phyloP scores from a whole-genome alignment of 163 green algal genomes.

The Volvox carteri region DNA sequence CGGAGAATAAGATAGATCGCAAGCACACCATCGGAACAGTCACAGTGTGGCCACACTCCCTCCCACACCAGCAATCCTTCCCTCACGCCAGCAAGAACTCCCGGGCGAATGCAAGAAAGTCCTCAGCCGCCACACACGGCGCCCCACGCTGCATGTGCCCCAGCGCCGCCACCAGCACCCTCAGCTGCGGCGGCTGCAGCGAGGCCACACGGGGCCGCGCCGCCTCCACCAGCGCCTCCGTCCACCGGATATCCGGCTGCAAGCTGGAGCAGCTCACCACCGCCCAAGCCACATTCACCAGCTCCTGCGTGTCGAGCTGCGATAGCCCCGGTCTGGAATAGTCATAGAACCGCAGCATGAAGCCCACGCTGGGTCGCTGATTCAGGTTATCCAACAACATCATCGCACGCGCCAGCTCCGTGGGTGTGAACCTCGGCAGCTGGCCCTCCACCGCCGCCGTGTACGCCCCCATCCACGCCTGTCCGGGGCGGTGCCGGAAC shows the following conservation, averaged over 20 bases:
- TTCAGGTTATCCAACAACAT: slow-evolving; percentile 53
- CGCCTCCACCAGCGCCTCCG: slow-evolving; percentile 26
- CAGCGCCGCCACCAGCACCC: slow-evolving; percentile 38
- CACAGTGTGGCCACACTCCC: no score
- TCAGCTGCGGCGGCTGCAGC: slow-evolving; percentile 30
- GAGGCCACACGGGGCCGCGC: slow-evolving; percentile 26
- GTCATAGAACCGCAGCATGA: slow-evolving; percentile 49
- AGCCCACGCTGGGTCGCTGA: slow-evolving; percentile 29
- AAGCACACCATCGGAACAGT: no score
- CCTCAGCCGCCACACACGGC: background rate
- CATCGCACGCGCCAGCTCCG: slow-evolving; percentile 37
- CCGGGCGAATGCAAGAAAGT: slow-evolving; percentile 38
- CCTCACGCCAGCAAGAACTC: slow-evolving; percentile 43
- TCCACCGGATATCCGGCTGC: slow-evolving; percentile 38
- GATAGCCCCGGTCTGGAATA: slow-evolving; percentile 1
- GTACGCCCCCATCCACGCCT: slow-evolving; percentile 45
- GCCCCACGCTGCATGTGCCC: slow-evolving; percentile 43
- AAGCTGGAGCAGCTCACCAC: slow-evolving; percentile 16
- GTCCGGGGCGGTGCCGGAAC: slow-evolving; percentile 49
- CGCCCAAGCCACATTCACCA: slow-evolving; percentile 49
- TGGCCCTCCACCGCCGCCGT: slow-evolving; percentile 12
- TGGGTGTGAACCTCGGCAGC: slow-evolving; percentile 18
- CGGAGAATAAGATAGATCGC: no score
- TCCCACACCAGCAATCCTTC: no score
- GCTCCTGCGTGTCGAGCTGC: slow-evolving; percentile 49